Evolutionary conservation across 441 rosid species (phyloP).

Genomic region (Eruca vesicaria): DNA sequence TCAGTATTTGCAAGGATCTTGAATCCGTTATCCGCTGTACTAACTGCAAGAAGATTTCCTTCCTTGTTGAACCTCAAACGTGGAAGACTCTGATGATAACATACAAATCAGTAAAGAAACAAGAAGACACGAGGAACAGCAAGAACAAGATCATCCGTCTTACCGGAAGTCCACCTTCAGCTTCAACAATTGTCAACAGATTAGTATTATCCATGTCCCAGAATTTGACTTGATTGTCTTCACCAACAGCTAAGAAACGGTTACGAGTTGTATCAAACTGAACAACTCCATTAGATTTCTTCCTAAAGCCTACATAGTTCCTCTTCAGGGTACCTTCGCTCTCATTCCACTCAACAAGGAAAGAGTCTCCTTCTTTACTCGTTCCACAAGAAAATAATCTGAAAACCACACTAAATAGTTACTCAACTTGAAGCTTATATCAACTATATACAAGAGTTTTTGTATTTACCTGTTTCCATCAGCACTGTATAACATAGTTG

Average conservation of each 20-base stretch:
- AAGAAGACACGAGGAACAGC: background rate
- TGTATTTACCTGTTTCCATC: slow-evolving; percentile 68
- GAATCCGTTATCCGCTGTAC: slow-evolving; percentile 62
- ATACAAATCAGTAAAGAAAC: slow-evolving; percentile 7
- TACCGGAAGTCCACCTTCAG: slow-evolving; percentile 80
- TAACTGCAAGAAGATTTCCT: slow-evolving; percentile 74
- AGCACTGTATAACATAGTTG: slow-evolving; percentile 80
- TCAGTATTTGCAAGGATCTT: slow-evolving; percentile 63
- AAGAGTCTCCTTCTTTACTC: slow-evolving; percentile 80
- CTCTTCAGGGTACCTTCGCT: slow-evolving; percentile 78
- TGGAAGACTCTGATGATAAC: slow-evolving; percentile 59
- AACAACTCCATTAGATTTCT: slow-evolving; percentile 65
- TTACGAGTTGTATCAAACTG: slow-evolving; percentile 75
- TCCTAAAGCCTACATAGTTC: slow-evolving; percentile 66
- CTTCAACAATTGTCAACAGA: slow-evolving; percentile 61
- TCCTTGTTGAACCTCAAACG: slow-evolving; percentile 78
- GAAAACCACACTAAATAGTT: slow-evolving; percentile 14
- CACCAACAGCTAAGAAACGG: slow-evolving; percentile 81
- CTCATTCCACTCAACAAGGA: slow-evolving; percentile 85
- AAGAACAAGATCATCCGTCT: slow-evolving; percentile 23
- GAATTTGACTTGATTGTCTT: slow-evolving; percentile 68
- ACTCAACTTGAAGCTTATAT: slow-evolving; percentile 1
- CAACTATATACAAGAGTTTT: background rate
- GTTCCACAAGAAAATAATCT: slow-evolving; percentile 89
- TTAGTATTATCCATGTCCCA: slow-evolving; percentile 80